These are phyloP conservation scores for Durio zibethinus DNA, from an alignment of 345 rosid genomes.

Conservation along the genomic window DNA sequence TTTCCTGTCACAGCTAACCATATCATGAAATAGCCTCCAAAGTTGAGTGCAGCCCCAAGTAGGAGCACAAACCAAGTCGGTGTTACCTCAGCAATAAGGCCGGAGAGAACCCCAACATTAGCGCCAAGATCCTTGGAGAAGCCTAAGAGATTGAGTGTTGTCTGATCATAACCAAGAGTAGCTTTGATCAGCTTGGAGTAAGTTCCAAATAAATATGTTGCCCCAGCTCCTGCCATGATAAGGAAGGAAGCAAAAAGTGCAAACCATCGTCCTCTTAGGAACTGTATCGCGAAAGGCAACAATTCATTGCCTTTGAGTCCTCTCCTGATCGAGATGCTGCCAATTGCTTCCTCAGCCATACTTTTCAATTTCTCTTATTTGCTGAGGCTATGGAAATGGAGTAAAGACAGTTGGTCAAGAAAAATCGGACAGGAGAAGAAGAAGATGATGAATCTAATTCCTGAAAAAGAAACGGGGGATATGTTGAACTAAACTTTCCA, in stretches of 20 bases:
- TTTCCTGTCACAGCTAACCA: constrained; percentile 67
- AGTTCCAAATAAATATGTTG: constrained; percentile 75
- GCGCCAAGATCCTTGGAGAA: constrained; percentile 91
- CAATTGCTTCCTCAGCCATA: not conserved
- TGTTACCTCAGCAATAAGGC: constrained; percentile 78
- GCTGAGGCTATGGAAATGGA: not conserved
- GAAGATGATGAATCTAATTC: not conserved
- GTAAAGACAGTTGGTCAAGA: not conserved
- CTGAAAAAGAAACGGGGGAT: not conserved
- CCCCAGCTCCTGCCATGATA: constrained; percentile 89
- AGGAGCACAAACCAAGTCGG: constrained; percentile 89
- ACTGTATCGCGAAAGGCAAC: constrained; percentile 38
- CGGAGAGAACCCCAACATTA: constrained; percentile 70
- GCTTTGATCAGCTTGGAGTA: constrained; percentile 79
- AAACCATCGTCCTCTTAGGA: constrained; percentile 76
- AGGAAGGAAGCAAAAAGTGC: constrained; percentile 82
- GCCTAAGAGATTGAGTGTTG: constrained; percentile 73
- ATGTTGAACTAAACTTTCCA: not conserved
- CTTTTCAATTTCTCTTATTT: not conserved
- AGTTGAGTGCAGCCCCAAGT: constrained; percentile 77
- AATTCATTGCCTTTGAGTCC: constrained; percentile 17
- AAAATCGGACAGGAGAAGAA: not conserved
- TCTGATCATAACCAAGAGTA: constrained; percentile 73
- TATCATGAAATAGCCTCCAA: constrained; percentile 78
- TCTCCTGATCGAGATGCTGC: not conserved